A percentile compares a stretch with the other conserved stretches of the same genome.
phyloP scores from a whole-genome alignment of 176 grass and related monocot species.

The Chrysopogon serrulatus region DNA sequence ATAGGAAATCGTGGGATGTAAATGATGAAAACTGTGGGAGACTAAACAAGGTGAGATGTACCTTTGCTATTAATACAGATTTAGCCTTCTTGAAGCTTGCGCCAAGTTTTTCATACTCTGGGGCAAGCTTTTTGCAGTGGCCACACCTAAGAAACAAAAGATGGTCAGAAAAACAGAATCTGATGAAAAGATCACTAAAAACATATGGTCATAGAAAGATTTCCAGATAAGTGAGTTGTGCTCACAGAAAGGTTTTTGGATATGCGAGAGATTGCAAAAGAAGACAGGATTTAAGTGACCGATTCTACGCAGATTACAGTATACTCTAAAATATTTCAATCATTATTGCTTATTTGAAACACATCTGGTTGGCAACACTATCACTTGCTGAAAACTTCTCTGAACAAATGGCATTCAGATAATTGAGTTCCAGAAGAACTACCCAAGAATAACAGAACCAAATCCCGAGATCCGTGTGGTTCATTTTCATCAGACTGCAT shows the following conservation, averaged over 20 bases:
- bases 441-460: not conserved
- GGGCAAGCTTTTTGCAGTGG: slow-evolving; percentile 99
- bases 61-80: slow-evolving; percentile 90
- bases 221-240: not conserved
- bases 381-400: not conserved
- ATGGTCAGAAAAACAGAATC: not conserved
- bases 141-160: slow-evolving; percentile 67
- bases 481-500: not conserved
- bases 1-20: not conserved
- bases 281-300: not conserved
- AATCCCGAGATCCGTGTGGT: not conserved
- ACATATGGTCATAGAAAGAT: not conserved
- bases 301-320: not conserved
- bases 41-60: slow-evolving; percentile 18
- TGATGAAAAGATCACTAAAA: not conserved
- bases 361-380: not conserved
- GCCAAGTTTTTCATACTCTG: slow-evolving; percentile 90
- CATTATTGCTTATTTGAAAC: not conserved
- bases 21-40: not conserved
- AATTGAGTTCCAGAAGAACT: not conserved
- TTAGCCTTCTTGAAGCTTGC: slow-evolving; percentile 95
- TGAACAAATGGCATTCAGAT: not conserved
- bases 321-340: not conserved
- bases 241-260: not conserved
- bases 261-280: not conserved